A percentile compares a stretch with the other conserved stretches of the same genome.
Conservation (phyloP, 805 yeast species). For the Wickerhamomyces kurtzmanii region DNA sequence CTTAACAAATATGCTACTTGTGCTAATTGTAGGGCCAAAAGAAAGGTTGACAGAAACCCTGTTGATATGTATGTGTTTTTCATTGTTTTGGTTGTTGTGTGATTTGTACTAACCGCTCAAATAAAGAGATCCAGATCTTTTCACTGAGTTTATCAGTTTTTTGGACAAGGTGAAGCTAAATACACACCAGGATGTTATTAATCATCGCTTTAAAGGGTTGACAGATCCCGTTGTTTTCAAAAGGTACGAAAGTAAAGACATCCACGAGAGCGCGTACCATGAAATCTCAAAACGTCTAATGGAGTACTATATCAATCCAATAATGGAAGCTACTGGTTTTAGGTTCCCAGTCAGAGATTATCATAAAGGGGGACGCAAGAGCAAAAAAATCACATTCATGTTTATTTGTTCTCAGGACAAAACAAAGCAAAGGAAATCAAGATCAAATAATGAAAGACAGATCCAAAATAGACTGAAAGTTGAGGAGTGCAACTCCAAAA, state of each 20-base stretch:
- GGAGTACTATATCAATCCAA: slow-evolving; percentile 26
- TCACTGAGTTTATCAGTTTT: slow-evolving; percentile 23
- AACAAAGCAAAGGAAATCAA: slow-evolving; percentile 29
- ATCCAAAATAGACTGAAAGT: slow-evolving; percentile 29
- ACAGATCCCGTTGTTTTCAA: slow-evolving; percentile 21
- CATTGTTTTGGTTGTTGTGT: not conserved
- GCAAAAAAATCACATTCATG: slow-evolving; percentile 31
- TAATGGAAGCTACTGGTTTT: slow-evolving; percentile 30
- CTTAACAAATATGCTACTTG: slow-evolving; percentile 33
- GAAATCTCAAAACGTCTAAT: slow-evolving; percentile 24
- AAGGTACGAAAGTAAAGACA: slow-evolving; percentile 21
- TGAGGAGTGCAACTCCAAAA: slow-evolving; percentile 29
- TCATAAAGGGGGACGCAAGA: slow-evolving; percentile 31
- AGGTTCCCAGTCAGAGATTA: slow-evolving; percentile 34
- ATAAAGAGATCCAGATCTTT: slow-evolving; percentile 15
- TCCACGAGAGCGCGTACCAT: slow-evolving; percentile 21
- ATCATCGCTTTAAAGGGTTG: slow-evolving; percentile 23
- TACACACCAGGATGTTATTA: slow-evolving; percentile 22
- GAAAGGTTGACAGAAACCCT: slow-evolving; percentile 21
- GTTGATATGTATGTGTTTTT: slow-evolving; percentile 4
- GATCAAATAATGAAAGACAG: slow-evolving; percentile 27
- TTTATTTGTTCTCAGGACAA: slow-evolving; percentile 35
- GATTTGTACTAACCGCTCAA: slow-evolving; percentile 1
- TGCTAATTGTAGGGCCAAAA: slow-evolving; percentile 25
- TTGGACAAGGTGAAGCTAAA: slow-evolving; percentile 24